These are phyloP conservation scores for Physcomitrellopsis africana DNA, from an alignment of 225 moss, liverwort and hornwort species.

Conservation along the genomic window DNA sequence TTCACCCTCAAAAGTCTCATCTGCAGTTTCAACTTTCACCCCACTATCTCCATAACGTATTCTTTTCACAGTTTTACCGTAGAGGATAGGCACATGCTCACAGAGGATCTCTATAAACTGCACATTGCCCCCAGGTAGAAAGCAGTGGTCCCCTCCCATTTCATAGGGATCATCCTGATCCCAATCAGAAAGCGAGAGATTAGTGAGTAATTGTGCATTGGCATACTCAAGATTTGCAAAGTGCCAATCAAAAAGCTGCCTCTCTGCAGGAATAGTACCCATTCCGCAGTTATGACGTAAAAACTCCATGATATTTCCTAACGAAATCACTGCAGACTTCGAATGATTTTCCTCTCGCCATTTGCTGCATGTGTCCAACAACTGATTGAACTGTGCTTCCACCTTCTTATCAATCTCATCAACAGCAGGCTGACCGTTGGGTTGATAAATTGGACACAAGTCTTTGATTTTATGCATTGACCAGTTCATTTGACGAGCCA, in stretches of 20 bases:
- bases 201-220: conserved; percentile 51
- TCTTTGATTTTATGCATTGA: conserved; percentile 50
- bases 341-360: conserved; percentile 42
- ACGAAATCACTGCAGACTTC: conserved; percentile 41
- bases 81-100: conserved; percentile 43
- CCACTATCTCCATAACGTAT: conserved; percentile 46
- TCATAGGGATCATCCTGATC: conserved; percentile 64
- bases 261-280: conserved; percentile 39
- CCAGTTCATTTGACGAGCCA: conserved; percentile 51
- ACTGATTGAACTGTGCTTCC: conserved; percentile 48
- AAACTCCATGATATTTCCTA: conserved; percentile 50
- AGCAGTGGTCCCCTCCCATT: conserved; percentile 66
- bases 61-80: conserved; percentile 40
- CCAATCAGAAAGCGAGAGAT: conserved; percentile 56
- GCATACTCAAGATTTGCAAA: conserved; percentile 58
- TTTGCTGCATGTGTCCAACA: conserved; percentile 55
- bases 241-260: conserved; percentile 58
- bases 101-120: conserved; percentile 48
- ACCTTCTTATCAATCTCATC: conserved; percentile 47
- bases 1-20: conserved; percentile 44
- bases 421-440: conserved; percentile 33
- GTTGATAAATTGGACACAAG: conserved; percentile 53
- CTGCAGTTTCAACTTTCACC: conserved; percentile 40
- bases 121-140: conserved; percentile 49
- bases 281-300: conserved; percentile 34